Percentiles rank a stretch among this genome's conserved stretches.
These are phyloP conservation scores for Hemisphaericaspora lyxosophila DNA, from an alignment of 1,139 yeast species.

Conservation along the genomic window DNA sequence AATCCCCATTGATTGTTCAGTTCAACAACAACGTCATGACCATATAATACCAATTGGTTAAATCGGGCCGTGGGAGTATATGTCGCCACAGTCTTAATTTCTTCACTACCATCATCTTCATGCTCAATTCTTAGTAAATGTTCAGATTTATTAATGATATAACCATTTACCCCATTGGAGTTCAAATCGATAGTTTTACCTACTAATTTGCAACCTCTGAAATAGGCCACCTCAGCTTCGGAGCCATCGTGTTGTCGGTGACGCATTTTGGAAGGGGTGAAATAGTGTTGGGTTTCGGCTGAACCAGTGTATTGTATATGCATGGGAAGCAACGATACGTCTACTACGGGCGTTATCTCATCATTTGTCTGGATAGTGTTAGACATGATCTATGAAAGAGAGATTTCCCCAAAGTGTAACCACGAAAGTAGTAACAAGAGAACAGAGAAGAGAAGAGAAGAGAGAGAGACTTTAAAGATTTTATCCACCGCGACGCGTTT, in stretches of 20 bases:
- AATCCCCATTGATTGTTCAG: slow-evolving; percentile 34
- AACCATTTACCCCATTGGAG: slow-evolving; percentile 24
- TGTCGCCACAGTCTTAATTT: slow-evolving; percentile 25
- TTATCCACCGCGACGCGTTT: background rate
- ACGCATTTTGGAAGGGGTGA: slow-evolving; percentile 33
- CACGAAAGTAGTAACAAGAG: too few relatives aligned
- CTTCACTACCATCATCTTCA: slow-evolving; percentile 20
- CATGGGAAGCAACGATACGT: slow-evolving; percentile 39
- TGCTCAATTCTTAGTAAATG: slow-evolving; percentile 19
- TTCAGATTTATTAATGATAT: slow-evolving; percentile 32
- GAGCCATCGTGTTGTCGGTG: slow-evolving; percentile 18
- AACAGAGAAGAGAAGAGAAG: too few relatives aligned
- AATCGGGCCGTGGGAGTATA: slow-evolving; percentile 34
- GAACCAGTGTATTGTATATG: slow-evolving; percentile 40
- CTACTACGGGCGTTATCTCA: slow-evolving; percentile 6
- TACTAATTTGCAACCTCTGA: slow-evolving; percentile 41
- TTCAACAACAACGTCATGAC: slow-evolving; percentile 38
- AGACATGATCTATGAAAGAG: slow-evolving; percentile 5
- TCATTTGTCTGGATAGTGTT: slow-evolving; percentile 5
- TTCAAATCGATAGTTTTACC: slow-evolving; percentile 28
- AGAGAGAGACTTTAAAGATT: background rate
- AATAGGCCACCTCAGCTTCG: slow-evolving; percentile 26
- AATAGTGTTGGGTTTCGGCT: slow-evolving; percentile 38
- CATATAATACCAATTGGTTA: slow-evolving; percentile 31
- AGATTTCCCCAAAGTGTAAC: background rate